Evolutionary conservation across 768 basidiomycete genomes (phyloP), one percentile per base, ranked within the genome.

Genomic region (Pisolithus orientalis): DNA sequence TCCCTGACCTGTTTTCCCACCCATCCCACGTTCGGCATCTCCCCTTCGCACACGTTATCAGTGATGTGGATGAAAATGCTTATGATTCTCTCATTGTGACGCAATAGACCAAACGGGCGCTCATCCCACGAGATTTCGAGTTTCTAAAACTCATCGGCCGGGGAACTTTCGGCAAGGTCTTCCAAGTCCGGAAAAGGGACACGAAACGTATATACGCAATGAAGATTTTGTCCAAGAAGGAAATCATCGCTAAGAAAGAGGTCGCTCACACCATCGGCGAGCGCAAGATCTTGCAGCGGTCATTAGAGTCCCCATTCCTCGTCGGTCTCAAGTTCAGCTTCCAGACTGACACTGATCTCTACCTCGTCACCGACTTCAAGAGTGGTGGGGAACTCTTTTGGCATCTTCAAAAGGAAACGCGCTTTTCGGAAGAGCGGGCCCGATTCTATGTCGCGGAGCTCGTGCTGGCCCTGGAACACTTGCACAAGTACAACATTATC

Each of bases 181-280:
- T 97, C 78, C 96, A 99, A 70, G 96, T 99, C 46, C 90, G 96
- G 55, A 99, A 99, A 74, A 85, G 78, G 67, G 94, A 99, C 74
- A 99, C 96, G 39, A 90, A 92, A 69, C 90, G 96, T 44, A 98
- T 99, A 72, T 99, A 97, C 74, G 96, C 96, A 48, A 98, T 99
- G 95, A 99, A 99, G 65, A 91, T 98, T 52, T 79, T 99, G 38
- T 94, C 91, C 31, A 99, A 99, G 75, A 94, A 92, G 76, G 96
- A 99, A 71, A 98, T 99, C 61, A 84, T 98, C 50, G 94, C 91
- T 25, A 98, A 97, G 78, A 98, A 98, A 71, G 96, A 99, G 69
- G 93, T 99, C 43, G 95, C 95, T 8, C 96, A 99, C 69, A 99
- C 96, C 14, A 98, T 99, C 52, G 96, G 96, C 60, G 96, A 99